These are phyloP conservation scores for Penicillium cosmopolitanum DNA, from an alignment of 495 filamentous ascomycete genomes.

Conservation along the genomic window DNA sequence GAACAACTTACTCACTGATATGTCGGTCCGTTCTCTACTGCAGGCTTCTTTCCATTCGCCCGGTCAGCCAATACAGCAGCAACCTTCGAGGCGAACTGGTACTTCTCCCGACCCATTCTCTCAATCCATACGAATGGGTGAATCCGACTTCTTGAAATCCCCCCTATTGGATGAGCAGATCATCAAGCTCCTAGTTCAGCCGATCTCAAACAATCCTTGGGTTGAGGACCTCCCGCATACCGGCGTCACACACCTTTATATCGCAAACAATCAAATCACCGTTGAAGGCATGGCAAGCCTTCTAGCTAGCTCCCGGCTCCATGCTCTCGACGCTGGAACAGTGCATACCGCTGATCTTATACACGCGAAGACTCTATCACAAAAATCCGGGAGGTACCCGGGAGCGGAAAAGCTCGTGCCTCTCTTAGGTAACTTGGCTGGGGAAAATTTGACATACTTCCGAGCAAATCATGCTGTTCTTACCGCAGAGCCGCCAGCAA, in stretches of 20 bases:
- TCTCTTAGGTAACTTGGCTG: slow-evolving; percentile 48
- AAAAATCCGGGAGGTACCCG: slow-evolving; percentile 31
- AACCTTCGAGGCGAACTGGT: slow-evolving; percentile 10
- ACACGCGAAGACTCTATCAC: slow-evolving; percentile 14
- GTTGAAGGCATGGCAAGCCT: slow-evolving; percentile 60
- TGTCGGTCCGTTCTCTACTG: slow-evolving; percentile 54
- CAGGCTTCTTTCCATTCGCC: slow-evolving; percentile 50
- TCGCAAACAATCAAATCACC: slow-evolving; percentile 61
- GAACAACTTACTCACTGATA: slow-evolving; percentile 61
- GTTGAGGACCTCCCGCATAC: slow-evolving; percentile 55
- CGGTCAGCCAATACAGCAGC: slow-evolving; percentile 1
- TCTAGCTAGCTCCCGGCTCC: slow-evolving; percentile 50
- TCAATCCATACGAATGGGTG: slow-evolving; percentile 13
- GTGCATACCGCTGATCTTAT: slow-evolving; percentile 41
- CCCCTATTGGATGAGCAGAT: slow-evolving; percentile 54
- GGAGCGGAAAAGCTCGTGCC: slow-evolving; percentile 61
- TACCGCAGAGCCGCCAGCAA: slow-evolving; percentile 50
- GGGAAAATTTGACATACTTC: slow-evolving; percentile 54
- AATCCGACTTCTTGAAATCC: slow-evolving; percentile 36
- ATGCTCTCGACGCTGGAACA: slow-evolving; percentile 57
- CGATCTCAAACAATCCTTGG: slow-evolving; percentile 52
- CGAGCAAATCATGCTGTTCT: slow-evolving; percentile 61
- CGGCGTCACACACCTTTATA: slow-evolving; percentile 64
- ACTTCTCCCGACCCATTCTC: slow-evolving; percentile 19
- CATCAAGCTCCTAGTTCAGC: slow-evolving; percentile 51